Conservation (phyloP, 495 filamentous ascomycete genomes). For the Penicillium argentinense region DNA sequence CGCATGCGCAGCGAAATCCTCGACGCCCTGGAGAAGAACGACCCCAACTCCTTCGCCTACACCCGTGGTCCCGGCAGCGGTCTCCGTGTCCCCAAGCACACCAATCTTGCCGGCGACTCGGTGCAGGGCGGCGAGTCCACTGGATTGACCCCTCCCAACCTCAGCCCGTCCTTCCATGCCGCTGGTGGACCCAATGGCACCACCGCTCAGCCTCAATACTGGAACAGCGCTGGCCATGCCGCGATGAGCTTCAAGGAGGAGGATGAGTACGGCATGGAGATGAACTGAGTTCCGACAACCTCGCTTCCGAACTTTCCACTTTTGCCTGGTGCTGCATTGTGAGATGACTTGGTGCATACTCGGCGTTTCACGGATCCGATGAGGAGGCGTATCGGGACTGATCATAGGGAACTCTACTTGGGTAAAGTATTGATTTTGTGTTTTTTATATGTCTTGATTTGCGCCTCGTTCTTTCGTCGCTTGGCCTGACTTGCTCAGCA, state of each 20-base stretch:
- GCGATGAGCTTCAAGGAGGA: constrained; percentile 85
- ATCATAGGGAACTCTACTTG: constrained; percentile 6
- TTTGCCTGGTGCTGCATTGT: constrained; percentile 9
- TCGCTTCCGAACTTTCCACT: not conserved
- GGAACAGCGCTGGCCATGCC: constrained; percentile 66
- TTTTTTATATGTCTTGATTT: too few species aligned
- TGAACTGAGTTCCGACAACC: constrained; percentile 54
- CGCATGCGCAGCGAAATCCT: constrained; percentile 91
- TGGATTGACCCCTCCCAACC: constrained; percentile 57
- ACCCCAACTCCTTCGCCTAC: constrained; percentile 71
- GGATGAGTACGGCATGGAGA: constrained; percentile 85
- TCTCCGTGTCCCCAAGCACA: constrained; percentile 88
- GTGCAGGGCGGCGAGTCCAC: constrained; percentile 47
- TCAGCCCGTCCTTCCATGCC: constrained; percentile 70
- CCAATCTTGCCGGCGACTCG: constrained; percentile 82
- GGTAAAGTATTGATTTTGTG: constrained; percentile 6
- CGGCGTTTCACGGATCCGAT: constrained; percentile 37
- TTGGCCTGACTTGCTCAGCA: too few species aligned
- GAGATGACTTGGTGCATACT: constrained; percentile 42
- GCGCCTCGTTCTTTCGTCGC: too few species aligned
- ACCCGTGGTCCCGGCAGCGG: constrained; percentile 80
- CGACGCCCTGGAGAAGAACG: constrained; percentile 78
- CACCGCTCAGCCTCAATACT: constrained; percentile 61
- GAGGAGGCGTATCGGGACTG: constrained; percentile 36
- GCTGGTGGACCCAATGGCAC: constrained; percentile 54